Evolutionary conservation across 1,139 yeast genomes (phyloP).

Genomic region (Kodamaea arcana): DNA sequence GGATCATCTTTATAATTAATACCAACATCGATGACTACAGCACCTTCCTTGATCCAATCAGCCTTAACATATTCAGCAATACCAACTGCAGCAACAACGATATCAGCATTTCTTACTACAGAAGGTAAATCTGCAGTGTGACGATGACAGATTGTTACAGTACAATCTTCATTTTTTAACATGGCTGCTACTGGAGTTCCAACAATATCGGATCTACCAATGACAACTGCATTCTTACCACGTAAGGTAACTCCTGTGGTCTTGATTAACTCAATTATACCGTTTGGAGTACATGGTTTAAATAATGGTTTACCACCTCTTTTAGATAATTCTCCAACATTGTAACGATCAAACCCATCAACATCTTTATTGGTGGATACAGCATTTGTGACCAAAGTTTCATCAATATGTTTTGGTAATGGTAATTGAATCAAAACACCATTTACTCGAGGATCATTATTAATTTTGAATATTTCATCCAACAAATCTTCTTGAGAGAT

Average conservation of each 20-base stretch:
- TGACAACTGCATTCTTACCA: constrained; percentile 72
- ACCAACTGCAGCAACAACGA: constrained; percentile 77
- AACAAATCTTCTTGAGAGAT: constrained; percentile 56
- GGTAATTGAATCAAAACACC: constrained; percentile 75
- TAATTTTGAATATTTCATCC: constrained; percentile 51
- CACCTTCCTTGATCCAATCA: constrained; percentile 67
- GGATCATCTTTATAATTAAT: constrained; percentile 68
- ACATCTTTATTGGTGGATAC: constrained; percentile 70
- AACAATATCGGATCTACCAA: constrained; percentile 80
- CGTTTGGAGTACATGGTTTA: constrained; percentile 79
- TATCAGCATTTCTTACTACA: constrained; percentile 60
- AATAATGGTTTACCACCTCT: constrained; percentile 68
- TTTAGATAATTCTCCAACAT: constrained; percentile 73
- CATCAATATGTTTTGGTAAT: constrained; percentile 65
- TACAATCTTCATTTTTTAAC: constrained; percentile 67
- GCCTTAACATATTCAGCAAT: constrained; percentile 66
- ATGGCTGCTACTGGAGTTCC: constrained; percentile 78
- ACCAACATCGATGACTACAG: constrained; percentile 75
- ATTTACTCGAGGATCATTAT: constrained; percentile 60
- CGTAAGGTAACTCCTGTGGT: constrained; percentile 55
- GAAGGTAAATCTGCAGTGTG: constrained; percentile 49
- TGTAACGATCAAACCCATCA: constrained; percentile 73
- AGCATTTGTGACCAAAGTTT: constrained; percentile 62
- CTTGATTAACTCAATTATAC: constrained; percentile 63
- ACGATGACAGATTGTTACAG: constrained; percentile 72